Conservation (phyloP, 169 alveolate genomes). For the Plasmodium gallinaceum region DNA sequence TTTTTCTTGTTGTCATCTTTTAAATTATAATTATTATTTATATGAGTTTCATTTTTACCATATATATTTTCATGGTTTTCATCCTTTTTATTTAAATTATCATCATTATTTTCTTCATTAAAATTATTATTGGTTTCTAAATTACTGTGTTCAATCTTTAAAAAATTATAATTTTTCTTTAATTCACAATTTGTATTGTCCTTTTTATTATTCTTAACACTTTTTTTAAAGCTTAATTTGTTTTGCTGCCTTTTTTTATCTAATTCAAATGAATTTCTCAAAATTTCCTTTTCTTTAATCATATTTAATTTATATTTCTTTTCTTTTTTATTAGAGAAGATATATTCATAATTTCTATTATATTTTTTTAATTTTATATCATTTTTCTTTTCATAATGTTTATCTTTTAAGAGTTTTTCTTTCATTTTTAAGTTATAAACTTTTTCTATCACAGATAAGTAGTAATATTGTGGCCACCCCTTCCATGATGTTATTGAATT, state of each 20-base stretch:
- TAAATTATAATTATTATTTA: too few species aligned
- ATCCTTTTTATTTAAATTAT: neutral
- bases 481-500: conserved; percentile 37
- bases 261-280: neutral
- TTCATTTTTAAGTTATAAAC: conserved; percentile 3
- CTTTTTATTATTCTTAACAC: neutral
- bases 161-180: neutral
- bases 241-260: neutral
- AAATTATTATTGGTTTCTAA: neutral
- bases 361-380: neutral
- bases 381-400: conserved; percentile 3
- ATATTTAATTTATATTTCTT: neutral
- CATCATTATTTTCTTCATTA: neutral
- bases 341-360: conserved; percentile 37
- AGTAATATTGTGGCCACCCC: conserved; percentile 30
- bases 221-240: neutral
- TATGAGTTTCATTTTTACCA: too few species aligned
- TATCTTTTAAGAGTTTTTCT: conserved; percentile 11
- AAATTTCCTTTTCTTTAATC: conserved; percentile 11
- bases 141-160: neutral
- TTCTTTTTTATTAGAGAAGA: neutral
- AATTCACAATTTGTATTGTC: neutral
- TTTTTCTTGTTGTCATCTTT: too few species aligned
- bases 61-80: too few species aligned
- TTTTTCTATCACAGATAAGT: neutral